Conservation (phyloP, 2,329 filamentous ascomycete species). For the Sporothrix mexicana region DNA sequence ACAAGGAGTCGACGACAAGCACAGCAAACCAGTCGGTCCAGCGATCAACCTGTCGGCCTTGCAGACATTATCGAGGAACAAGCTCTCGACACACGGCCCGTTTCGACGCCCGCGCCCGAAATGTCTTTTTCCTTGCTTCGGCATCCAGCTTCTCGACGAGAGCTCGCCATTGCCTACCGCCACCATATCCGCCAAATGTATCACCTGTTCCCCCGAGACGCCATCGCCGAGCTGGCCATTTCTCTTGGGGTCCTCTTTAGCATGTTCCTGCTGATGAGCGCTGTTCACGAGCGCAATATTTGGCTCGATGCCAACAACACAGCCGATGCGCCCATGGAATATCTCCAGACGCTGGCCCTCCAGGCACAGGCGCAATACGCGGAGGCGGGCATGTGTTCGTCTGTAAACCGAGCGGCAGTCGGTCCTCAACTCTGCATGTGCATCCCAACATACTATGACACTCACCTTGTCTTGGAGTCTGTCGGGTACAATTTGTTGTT, state of each 20-base stretch:
- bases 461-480: too few relatives aligned
- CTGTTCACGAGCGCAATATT: constrained; percentile 4
- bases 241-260: not conserved
- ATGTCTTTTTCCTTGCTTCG: too few relatives aligned
- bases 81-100: too few relatives aligned
- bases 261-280: not conserved
- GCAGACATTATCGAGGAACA: not conserved
- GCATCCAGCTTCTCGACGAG: not conserved
- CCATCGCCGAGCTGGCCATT: not conserved
- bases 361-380: too few relatives aligned
- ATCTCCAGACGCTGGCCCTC: not conserved
- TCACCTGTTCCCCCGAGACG: not conserved
- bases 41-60: not conserved
- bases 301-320: constrained; percentile 22
- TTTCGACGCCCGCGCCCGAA: too few relatives aligned
- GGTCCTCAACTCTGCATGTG: not conserved
- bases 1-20: not conserved
- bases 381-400: too few relatives aligned
- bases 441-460: not conserved
- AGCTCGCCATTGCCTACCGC: constrained; percentile 6
- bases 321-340: not conserved
- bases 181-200: not conserved
- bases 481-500: too few relatives aligned
- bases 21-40: not conserved
- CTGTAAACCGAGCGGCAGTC: too few relatives aligned